These are phyloP conservation scores for Alternaria sp. DNA, from an alignment of 2,329 filamentous ascomycete species.

Conservation along the genomic window DNA sequence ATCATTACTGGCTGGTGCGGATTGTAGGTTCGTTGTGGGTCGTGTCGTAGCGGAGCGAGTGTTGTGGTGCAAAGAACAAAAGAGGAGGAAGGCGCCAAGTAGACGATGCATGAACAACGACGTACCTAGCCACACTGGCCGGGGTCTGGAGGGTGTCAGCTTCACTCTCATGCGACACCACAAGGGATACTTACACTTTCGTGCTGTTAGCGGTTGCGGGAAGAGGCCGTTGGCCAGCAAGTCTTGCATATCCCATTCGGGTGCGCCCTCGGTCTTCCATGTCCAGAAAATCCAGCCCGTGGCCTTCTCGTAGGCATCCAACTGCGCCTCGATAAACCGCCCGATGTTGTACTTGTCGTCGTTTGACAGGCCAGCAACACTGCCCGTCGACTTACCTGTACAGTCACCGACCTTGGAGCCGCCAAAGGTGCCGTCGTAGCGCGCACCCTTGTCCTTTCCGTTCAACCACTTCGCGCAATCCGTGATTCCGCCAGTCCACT, in stretches of 20 bases:
- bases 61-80: constrained; percentile 23
- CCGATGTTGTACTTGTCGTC: constrained; percentile 56
- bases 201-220: constrained; percentile 54
- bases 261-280: constrained; percentile 60
- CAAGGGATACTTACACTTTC: constrained; percentile 49
- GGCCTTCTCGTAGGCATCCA: constrained; percentile 59
- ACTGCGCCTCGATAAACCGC: constrained; percentile 58
- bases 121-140: constrained; percentile 46
- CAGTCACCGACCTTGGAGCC: constrained; percentile 55
- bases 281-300: constrained; percentile 62
- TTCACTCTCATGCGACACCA: constrained; percentile 12
- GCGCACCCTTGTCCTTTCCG: constrained; percentile 57
- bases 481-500: constrained; percentile 59
- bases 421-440: constrained; percentile 56
- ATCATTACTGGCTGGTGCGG: constrained; percentile 24
- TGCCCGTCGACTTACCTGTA: constrained; percentile 56
- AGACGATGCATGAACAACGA: constrained; percentile 7
- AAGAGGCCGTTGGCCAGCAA: constrained; percentile 58
- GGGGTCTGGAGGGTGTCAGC: constrained; percentile 37
- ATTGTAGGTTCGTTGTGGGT: too few species aligned
- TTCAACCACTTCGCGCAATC: constrained; percentile 61
- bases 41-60: constrained; percentile 26
- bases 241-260: constrained; percentile 60
- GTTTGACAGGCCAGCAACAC: constrained; percentile 52
- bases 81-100: constrained; percentile 16